A percentile compares a stretch with the other conserved stretches of the same genome.
Conservation (phyloP, 495 filamentous ascomycete genomes). For the Talaromyces adpressus region DNA sequence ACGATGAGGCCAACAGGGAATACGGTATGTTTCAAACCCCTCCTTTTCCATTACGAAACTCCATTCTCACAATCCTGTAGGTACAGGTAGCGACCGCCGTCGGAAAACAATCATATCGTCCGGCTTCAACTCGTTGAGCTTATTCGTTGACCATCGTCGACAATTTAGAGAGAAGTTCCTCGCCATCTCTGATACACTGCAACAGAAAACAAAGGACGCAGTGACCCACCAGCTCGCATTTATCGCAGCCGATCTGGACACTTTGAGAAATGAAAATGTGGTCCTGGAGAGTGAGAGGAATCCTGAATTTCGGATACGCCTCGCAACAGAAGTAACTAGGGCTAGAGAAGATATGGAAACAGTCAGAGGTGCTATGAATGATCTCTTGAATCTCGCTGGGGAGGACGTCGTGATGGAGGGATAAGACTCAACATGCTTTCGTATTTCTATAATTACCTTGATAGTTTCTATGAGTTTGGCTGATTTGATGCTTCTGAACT, state of each 20-base stretch:
- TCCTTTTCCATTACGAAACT: neutral
- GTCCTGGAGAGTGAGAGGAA: slow-evolving; percentile 5
- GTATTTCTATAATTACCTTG: neutral
- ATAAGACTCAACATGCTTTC: neutral
- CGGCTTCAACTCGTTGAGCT: neutral
- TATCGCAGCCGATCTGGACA: slow-evolving; percentile 3
- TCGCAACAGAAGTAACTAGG: slow-evolving; percentile 1
- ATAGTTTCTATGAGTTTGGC: neutral
- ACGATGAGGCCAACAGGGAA: neutral
- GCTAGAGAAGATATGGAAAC: slow-evolving; percentile 2
- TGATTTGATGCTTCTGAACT: neutral
- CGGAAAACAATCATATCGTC: slow-evolving; percentile 2
- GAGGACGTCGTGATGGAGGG: neutral
- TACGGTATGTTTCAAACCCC: neutral
- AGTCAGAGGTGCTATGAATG: neutral
- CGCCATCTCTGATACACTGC: neutral
- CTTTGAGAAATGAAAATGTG: slow-evolving; percentile 4
- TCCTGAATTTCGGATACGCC: neutral
- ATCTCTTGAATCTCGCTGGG: neutral
- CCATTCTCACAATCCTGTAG: neutral
- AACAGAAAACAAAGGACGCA: slow-evolving; percentile 3
- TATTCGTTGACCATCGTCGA: slow-evolving; percentile 1
- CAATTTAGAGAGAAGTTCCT: neutral
- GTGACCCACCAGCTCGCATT: slow-evolving; percentile 1
- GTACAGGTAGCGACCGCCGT: slow-evolving; percentile 5